Evolutionary conservation across 768 basidiomycete species (phyloP), one percentile per base, ranked within the genome.

Genomic region (Boletus huronensis): DNA sequence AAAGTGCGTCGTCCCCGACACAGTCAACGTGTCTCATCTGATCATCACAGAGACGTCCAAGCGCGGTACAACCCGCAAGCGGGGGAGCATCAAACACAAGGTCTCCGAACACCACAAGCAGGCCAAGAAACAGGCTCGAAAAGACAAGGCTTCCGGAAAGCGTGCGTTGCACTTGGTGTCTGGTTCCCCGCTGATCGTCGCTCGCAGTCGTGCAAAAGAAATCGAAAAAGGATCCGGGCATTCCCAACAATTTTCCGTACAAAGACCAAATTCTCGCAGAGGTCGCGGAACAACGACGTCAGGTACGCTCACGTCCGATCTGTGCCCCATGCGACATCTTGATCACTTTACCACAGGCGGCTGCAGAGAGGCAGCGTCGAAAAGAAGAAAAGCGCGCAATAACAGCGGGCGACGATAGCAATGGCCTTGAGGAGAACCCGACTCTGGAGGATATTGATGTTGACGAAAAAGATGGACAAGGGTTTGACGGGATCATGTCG

Each of bases 191-290:
- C 48, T 58, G 40, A 55, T 54, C 49, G 6, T 39, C 43, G 6
- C 31, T 45, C 36, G 40, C 52, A 61, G 61, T 23, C 48, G 48
- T 53, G 28, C 82, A 85, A 57, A 79, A 82, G 64, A 69, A 69
- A 53, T 69, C 67, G 8, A 72, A 62, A 58, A 94, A 92, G 70
- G 94, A 98, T 70, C 92, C 90, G 29, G 94, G 94, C 42, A 93
- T 97, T 60, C 94, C 94, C 7, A 95, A 89, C 72, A 85, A 84
- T 55, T 93, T 93, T 74, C 93, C 92, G 5, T 94, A 87, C 79
- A 98, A 96, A 73, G 94, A 95, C 64, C 86, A 93, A 71, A 88
- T 98, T 58, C 76, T 98, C 28, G 94, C 93, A 5, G 94, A 98
- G 64, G 80, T 96, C 48, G 86, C 87, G 42, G 89, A 90, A 62